Base-by-base conservation (phyloP, 225 moss, liverwort and hornwort species). In the Lunularia cruciata region DNA sequence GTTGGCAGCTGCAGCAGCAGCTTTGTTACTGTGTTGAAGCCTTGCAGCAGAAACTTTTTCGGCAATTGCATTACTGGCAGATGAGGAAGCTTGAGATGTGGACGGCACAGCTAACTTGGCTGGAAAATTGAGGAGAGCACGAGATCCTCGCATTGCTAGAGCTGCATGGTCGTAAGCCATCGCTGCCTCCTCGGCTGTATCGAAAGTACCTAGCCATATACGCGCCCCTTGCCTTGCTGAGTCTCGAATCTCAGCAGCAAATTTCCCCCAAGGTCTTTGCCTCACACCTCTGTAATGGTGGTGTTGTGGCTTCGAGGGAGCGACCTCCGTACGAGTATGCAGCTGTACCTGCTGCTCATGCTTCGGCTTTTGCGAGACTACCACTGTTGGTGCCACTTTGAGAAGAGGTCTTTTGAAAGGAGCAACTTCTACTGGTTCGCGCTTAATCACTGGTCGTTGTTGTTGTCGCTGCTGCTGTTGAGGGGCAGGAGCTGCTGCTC, bases 161-260 rank as follows among this genome's bases (percentile, higher is more conserved):
- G 84, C 84, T n/a, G 84, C 84, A 58, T 84, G 74, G 58, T 84
- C 84, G 73, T 84, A 84, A 22, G 84, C 84, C 80, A 80, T 74
- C 1, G 84, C 84, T 51, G 84, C 84, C 54, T 84, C 73, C 67
- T 84, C 84, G 6, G 80, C 80, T 0, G 84, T 84, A 31, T 80
- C 84, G 55, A 77, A 84, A 3, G 84, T 80, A 0, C 84, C 84
- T 22, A 84, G 56, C 84, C 84, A 84, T 13, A 84, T 77, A 9
- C 84, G 76, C 0, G 84, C 80, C 5, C 84, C 80, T 39, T 77
- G 74, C 67, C 80, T 77, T 1, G 84, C 78, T 30, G 82, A 80
- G 48, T 84, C 84, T 23, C 84, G 51, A 47, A 84, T 84, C 38
- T 84, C 84, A 31, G 84, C 84, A 5, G 80, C 84, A 12, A 77